Conservation (phyloP, 2,329 filamentous ascomycete genomes). For the Conoideocrella luteorostrata region DNA sequence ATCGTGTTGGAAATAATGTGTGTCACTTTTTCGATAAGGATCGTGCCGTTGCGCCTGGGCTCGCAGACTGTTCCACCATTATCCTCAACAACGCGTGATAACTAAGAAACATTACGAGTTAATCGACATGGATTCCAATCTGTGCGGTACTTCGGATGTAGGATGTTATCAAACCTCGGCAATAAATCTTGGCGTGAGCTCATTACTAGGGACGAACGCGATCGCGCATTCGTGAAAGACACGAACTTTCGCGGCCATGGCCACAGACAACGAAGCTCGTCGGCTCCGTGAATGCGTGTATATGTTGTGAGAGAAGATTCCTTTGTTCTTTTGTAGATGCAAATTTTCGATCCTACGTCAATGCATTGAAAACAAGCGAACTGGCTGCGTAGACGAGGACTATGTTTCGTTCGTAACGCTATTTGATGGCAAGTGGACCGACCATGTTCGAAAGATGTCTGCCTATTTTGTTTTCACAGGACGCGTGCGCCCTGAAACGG, state of each 20-base stretch:
- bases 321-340: neutral
- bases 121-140: no score
- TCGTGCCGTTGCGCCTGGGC: constrained; percentile 39
- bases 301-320: neutral
- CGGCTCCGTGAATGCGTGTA: neutral
- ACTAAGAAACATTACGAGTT: constrained; percentile 21
- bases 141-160: no score
- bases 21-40: constrained; percentile 42
- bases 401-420: no score
- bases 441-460: neutral
- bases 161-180: constrained; percentile 34
- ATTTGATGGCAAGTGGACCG: no score
- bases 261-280: neutral
- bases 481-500: constrained; percentile 11
- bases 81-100: constrained; percentile 36
- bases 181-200: constrained; percentile 33
- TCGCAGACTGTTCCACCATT: constrained; percentile 46
- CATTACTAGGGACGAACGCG: constrained; percentile 38
- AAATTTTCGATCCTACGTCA: neutral
- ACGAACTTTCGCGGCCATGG: constrained; percentile 23
- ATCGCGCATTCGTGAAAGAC: constrained; percentile 38
- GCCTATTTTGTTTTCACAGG: constrained; percentile 2
- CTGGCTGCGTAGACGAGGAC: no score
- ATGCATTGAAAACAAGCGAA: no score
- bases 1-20: constrained; percentile 65